These are phyloP conservation scores for Marsdenia floribunda DNA, from an alignment of 257 asterid genomes.

Conservation along the genomic window DNA sequence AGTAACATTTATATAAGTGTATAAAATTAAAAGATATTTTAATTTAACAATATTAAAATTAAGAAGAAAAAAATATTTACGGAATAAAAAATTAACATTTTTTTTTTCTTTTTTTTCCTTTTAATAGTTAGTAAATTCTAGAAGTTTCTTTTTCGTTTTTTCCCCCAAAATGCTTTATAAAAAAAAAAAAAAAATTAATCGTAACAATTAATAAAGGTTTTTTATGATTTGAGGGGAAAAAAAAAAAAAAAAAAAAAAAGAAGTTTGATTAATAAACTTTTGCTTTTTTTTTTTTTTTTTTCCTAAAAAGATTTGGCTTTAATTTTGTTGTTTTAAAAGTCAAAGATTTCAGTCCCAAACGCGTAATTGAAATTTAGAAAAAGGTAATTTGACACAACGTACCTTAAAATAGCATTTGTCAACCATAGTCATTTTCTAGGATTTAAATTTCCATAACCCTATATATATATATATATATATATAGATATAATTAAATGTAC, in stretches of 20 bases:
- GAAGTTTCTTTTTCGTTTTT: no score
- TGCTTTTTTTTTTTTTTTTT: neutral
- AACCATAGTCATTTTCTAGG: neutral
- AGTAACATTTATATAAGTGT: no score
- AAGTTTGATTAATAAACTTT: neutral
- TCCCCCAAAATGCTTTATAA: no score
- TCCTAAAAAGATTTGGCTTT: neutral
- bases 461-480: neutral
- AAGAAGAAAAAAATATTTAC: no score
- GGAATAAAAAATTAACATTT: no score
- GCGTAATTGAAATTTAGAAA: neutral
- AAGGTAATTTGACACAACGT: neutral
- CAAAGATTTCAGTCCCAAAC: constrained; percentile 8
- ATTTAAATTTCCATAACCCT: neutral
- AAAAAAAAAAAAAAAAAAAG: neutral
- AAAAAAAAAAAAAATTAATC: no score
- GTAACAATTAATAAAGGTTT: neutral
- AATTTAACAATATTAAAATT: no score
- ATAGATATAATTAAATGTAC: neutral
- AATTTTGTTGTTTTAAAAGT: neutral
- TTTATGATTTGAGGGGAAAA: no score
- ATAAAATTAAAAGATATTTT: no score
- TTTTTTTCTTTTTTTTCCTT: no score
- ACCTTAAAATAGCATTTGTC: neutral
- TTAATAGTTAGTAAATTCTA: no score